Conservation (phyloP, 225 moss, liverwort and hornwort species). For the Pseudisothecium myosuroides region DNA sequence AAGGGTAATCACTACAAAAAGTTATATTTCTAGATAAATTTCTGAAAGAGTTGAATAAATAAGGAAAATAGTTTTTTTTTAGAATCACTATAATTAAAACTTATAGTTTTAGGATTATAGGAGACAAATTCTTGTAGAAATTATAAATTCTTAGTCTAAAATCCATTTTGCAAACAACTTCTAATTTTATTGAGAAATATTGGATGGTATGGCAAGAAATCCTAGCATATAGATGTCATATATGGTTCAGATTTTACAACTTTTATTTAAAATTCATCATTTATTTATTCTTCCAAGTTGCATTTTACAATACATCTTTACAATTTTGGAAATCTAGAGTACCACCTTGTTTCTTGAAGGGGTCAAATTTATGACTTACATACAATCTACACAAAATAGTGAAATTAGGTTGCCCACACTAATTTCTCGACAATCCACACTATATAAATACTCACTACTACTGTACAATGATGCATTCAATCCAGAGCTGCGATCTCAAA, state of each 20-base stretch:
- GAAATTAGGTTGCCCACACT: too few species aligned
- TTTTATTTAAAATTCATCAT: too few species aligned
- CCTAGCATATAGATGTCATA: too few species aligned
- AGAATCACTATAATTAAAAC: not conserved
- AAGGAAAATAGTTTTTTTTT: rapidly evolving
- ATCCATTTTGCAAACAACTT: not conserved
- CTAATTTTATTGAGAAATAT: not conserved
- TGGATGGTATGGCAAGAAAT: not conserved
- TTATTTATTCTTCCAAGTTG: not conserved
- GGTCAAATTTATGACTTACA: not conserved
- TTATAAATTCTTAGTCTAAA: not conserved
- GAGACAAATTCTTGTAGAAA: not conserved
- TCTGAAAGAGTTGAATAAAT: not conserved
- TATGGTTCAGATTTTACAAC: too few species aligned
- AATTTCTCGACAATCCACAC: too few species aligned
- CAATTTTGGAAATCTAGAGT: not conserved
- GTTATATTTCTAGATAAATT: not conserved
- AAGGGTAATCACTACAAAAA: not conserved
- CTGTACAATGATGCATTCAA: too few species aligned
- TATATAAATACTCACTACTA: too few species aligned
- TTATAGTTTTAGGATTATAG: not conserved
- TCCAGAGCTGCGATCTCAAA: too few species aligned
- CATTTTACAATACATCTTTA: not conserved
- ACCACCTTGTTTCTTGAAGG: not conserved
- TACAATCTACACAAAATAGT: too few species aligned